Conservation (phyloP, 2,329 filamentous ascomycete genomes). For the Fusarium falciforme region DNA sequence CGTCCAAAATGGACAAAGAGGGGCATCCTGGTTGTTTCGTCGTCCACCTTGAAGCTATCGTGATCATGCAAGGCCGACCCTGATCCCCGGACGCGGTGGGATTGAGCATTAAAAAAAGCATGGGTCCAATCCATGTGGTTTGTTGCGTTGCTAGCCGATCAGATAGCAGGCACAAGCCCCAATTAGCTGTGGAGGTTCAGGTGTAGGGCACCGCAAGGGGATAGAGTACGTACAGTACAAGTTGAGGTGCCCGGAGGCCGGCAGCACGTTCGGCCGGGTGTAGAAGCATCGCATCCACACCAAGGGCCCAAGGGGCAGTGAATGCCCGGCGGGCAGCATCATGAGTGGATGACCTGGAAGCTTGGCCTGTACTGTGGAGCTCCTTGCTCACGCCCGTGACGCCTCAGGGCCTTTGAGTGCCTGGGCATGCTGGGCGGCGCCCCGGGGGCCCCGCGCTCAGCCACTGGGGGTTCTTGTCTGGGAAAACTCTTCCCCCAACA, state of each 20-base stretch:
- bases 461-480: slow-evolving; percentile 39
- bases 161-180: slow-evolving; percentile 1
- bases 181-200: slow-evolving; percentile 3
- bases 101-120: slow-evolving; percentile 11
- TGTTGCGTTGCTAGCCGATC: slow-evolving; percentile 9
- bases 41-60: slow-evolving; percentile 39
- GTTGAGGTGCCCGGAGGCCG: slow-evolving; percentile 26
- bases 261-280: slow-evolving; percentile 36
- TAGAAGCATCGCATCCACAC: slow-evolving; percentile 12
- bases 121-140: slow-evolving; percentile 20
- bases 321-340: background rate
- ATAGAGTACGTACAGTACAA: slow-evolving; percentile 23
- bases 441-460: slow-evolving; percentile 36
- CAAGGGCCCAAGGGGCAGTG: slow-evolving; percentile 32
- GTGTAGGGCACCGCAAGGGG: background rate
- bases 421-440: slow-evolving; percentile 29
- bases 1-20: slow-evolving; percentile 9
- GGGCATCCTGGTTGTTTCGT: slow-evolving; percentile 7
- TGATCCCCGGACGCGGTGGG: slow-evolving; percentile 34
- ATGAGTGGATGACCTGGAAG: background rate
- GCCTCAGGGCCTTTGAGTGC: slow-evolving; percentile 22
- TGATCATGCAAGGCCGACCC: slow-evolving; percentile 43
- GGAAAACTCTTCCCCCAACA: slow-evolving; percentile 48
- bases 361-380: slow-evolving; percentile 22
- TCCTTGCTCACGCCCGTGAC: slow-evolving; percentile 10